Conservation (phyloP, 2,329 filamentous ascomycete genomes). For the Rhinocladiella mackenziei region DNA sequence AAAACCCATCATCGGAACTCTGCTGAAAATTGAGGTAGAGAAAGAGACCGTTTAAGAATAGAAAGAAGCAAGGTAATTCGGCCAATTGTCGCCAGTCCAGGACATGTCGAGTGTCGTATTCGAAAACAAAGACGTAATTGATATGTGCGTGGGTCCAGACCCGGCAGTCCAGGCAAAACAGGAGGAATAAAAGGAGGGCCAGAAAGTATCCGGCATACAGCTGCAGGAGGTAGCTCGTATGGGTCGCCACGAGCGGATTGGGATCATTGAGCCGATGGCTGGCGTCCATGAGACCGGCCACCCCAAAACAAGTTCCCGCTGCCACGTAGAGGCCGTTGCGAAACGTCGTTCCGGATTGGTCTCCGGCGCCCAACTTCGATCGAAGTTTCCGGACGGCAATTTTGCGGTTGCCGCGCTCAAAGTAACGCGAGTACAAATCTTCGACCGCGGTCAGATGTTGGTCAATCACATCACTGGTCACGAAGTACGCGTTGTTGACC, state of each 20-base stretch:
- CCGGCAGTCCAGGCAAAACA: conserved; percentile 83
- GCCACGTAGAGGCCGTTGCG: conserved; percentile 65
- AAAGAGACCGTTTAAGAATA: conserved; percentile 69
- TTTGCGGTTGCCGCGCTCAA: conserved; percentile 90
- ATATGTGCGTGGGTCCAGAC: conserved; percentile 81
- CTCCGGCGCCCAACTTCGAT: conserved; percentile 59
- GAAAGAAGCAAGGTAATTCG: conserved; percentile 80
- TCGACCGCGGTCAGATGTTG: conserved; percentile 75
- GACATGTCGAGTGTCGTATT: conserved; percentile 81
- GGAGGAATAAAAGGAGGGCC: conserved; percentile 69
- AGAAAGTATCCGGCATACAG: conserved; percentile 92
- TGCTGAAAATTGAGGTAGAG: conserved; percentile 85
- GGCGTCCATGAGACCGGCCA: conserved; percentile 64
- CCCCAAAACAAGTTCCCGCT: conserved; percentile 60
- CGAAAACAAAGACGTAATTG: conserved; percentile 96
- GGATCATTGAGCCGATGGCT: conserved; percentile 47
- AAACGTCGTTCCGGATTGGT: conserved; percentile 58
- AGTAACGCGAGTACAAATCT: conserved; percentile 90
- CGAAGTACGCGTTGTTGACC: conserved; percentile 86
- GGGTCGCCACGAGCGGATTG: conserved; percentile 47
- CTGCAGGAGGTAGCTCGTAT: conserved; percentile 68
- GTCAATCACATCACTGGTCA: conserved; percentile 80
- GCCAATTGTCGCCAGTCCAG: conserved; percentile 86
- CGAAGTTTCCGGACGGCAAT: conserved; percentile 83
- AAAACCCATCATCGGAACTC: conserved; percentile 64